Evolutionary conservation across 2,329 filamentous ascomycete genomes (phyloP).

Genomic region (Calonectria multiphialidica): DNA sequence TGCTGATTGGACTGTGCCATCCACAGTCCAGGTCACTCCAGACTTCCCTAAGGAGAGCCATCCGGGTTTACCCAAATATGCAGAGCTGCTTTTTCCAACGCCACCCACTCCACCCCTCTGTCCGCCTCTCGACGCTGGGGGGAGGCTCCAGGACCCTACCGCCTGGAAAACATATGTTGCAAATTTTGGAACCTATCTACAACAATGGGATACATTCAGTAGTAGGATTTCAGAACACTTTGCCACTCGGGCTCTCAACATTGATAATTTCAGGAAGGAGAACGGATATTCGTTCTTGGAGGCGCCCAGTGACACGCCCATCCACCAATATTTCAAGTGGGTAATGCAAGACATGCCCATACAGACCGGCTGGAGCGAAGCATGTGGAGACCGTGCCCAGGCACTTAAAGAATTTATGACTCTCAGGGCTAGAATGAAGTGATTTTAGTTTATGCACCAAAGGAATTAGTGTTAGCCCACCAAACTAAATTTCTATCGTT

Average conservation of each 20-base stretch:
- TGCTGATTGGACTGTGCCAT: not conserved
- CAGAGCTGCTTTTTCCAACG: not conserved
- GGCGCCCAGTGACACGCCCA: not conserved
- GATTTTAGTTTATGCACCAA: too few relatives aligned
- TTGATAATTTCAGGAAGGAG: not conserved
- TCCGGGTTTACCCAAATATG: not conserved
- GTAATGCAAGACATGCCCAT: not conserved
- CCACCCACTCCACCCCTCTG: not conserved
- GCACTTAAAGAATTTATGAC: not conserved
- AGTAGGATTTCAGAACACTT: not conserved
- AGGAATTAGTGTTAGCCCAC: too few relatives aligned
- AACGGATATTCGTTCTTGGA: not conserved
- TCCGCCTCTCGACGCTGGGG: not conserved
- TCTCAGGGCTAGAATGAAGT: too few relatives aligned
- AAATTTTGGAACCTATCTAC: not conserved
- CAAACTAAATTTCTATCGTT: too few relatives aligned
- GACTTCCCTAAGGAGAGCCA: not conserved
- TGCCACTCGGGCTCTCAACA: not conserved
- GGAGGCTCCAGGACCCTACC: not conserved
- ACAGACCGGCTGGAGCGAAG: not conserved
- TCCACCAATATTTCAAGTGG: not conserved
- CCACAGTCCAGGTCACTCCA: not conserved
- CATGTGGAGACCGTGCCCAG: not conserved
- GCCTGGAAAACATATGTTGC: not conserved
- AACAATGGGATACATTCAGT: not conserved